Evolutionary conservation across 106 monocot genomes (phyloP).

Genomic region (Dendrobium huoshanense): DNA sequence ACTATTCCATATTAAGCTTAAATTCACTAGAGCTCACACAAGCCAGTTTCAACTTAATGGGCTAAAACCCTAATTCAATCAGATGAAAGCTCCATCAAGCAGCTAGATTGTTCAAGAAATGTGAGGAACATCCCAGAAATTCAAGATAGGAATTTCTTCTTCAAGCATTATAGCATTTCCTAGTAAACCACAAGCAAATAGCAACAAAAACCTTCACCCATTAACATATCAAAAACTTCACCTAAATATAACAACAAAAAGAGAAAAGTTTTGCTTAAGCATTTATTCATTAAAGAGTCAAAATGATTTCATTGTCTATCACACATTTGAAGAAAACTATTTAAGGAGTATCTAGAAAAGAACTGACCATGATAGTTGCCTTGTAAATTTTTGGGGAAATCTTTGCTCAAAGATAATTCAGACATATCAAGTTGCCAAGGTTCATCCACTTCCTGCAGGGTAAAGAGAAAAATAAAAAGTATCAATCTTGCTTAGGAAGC

Average conservation of each 20-base stretch:
- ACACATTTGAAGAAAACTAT: neutral
- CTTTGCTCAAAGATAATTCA: conserved; percentile 53
- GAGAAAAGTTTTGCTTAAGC: neutral
- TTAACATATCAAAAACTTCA: neutral
- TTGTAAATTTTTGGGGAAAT: conserved; percentile 40
- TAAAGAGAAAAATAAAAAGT: neutral
- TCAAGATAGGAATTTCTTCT: neutral
- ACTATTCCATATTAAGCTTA: too few relatives aligned
- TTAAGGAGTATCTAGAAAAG: neutral
- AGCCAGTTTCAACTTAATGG: too few relatives aligned
- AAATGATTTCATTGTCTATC: neutral
- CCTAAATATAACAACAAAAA: neutral
- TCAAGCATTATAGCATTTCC: conserved; percentile 3
- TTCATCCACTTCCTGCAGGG: conserved; percentile 84
- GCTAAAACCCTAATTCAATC: too few relatives aligned
- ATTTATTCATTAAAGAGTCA: neutral
- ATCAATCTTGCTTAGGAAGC: neutral
- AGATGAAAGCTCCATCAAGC: too few relatives aligned
- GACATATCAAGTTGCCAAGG: conserved; percentile 80
- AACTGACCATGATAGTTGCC: conserved; percentile 50
- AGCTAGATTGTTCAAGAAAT: neutral
- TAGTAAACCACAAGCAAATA: neutral
- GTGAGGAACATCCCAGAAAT: neutral
- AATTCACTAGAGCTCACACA: too few relatives aligned
- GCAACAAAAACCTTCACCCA: neutral